A percentile compares a stretch with the other conserved stretches of the same genome.
Conservation (phyloP, 2,329 filamentous ascomycete genomes). For the Talaromyces rugulosus region DNA sequence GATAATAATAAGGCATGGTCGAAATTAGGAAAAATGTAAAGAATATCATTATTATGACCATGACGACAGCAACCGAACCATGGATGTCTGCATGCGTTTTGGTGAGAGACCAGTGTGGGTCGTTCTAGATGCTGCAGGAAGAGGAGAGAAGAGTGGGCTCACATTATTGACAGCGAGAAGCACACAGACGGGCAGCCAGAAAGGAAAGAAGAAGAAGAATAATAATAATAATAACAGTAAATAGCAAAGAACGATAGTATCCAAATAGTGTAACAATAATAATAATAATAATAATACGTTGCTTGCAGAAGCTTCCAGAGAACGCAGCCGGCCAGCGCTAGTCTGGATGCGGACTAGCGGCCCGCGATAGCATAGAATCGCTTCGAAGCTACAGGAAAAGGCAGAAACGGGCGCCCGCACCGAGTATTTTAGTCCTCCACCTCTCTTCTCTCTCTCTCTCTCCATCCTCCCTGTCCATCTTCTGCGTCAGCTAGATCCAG, state of each 20-base stretch:
- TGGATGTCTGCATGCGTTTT: background rate
- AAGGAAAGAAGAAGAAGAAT: no score
- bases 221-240: no score
- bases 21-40: no score
- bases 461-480: conserved; percentile 13
- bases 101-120: background rate
- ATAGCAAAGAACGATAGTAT: no score
- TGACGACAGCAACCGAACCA: background rate
- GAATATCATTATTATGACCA: background rate
- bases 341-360: conserved; percentile 1
- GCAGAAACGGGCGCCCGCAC: conserved; percentile 4
- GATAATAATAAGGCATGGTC: background rate
- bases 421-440: conserved; percentile 18
- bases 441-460: conserved; percentile 12
- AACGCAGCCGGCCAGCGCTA: background rate
- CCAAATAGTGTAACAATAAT: no score
- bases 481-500: conserved; percentile 3
- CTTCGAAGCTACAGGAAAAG: conserved; percentile 15
- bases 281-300: no score
- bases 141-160: no score
- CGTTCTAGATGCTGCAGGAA: background rate
- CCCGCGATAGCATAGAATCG: conserved; percentile 13
- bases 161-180: no score
- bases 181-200: no score
- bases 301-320: background rate